Conservation (phyloP, 192 early-diverging fungal genomes). For the Gamsiella multidivaricata region DNA sequence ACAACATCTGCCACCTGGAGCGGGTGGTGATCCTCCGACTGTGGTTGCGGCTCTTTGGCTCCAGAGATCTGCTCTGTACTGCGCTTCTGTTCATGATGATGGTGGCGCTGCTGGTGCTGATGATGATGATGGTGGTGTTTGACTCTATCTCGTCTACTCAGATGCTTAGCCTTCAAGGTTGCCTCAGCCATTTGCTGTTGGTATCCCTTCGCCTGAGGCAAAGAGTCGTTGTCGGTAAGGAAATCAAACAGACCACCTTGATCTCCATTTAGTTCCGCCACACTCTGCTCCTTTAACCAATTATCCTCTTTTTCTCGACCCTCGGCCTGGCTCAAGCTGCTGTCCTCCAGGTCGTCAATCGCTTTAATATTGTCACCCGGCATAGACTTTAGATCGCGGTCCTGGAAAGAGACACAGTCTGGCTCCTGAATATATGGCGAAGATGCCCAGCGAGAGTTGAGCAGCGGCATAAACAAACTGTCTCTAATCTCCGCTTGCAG, state of each 20-base stretch:
- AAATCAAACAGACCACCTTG: constrained; percentile 9
- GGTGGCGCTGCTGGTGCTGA: not conserved
- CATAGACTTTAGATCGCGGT: constrained; percentile 6
- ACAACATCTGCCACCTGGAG: not conserved
- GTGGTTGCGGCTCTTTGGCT: no score
- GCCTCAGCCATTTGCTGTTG: not conserved
- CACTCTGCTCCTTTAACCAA: constrained; percentile 12
- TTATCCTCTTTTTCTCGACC: constrained; percentile 8
- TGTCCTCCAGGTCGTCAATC: constrained; percentile 13
- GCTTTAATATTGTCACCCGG: constrained; percentile 22
- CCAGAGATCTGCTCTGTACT: no score
- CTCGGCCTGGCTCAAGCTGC: not conserved
- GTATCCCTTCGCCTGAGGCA: not conserved
- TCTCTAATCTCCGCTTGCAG: constrained; percentile 15
- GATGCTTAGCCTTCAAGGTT: constrained; percentile 8
- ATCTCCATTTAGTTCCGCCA: not conserved
- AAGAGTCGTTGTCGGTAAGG: not conserved
- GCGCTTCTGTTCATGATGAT: not conserved
- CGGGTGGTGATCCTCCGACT: not conserved
- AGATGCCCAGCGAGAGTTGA: constrained; percentile 25
- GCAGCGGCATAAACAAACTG: constrained; percentile 3
- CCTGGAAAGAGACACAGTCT: constrained; percentile 29
- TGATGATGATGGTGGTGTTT: constrained; percentile 40
- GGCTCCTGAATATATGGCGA: constrained; percentile 18
- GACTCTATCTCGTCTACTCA: constrained; percentile 27